Evolutionary conservation across 768 basidiomycete species (phyloP).

Genomic region (Candolleomyces eurysporus): DNA sequence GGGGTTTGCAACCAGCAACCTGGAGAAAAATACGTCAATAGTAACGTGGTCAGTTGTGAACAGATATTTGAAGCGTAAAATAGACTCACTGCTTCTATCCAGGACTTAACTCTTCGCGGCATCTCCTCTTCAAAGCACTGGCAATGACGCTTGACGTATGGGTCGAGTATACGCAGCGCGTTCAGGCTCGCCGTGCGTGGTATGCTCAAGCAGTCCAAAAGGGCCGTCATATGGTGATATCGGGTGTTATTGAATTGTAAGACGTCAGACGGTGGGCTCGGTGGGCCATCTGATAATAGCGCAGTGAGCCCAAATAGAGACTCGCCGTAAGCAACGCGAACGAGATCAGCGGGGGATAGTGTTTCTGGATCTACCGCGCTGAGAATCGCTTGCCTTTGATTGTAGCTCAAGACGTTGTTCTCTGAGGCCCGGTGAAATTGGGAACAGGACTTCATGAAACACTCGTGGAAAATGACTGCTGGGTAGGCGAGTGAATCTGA

Average conservation of each 20-base stretch:
- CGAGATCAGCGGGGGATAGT: background rate
- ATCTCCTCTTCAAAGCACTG: too few relatives aligned
- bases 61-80: too few relatives aligned
- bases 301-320: background rate
- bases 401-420: background rate
- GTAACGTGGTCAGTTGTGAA: too few relatives aligned
- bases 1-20: too few relatives aligned
- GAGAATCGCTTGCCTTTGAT: background rate
- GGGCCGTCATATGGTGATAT: background rate
- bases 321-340: background rate
- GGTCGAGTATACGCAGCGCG: background rate
- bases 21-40: too few relatives aligned
- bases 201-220: background rate
- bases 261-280: too few relatives aligned
- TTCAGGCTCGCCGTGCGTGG: background rate
- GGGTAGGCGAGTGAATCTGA: background rate
- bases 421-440: background rate
- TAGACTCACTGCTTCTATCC: too few relatives aligned
- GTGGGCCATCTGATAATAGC: background rate
- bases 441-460: background rate
- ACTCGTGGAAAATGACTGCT: background rate
- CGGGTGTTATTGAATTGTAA: background rate
- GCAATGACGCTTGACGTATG: too few relatives aligned
- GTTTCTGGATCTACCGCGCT: too few relatives aligned
- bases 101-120: too few relatives aligned